Percentiles rank a stretch among this genome's conserved stretches.
Conservation (phyloP, 140 eudicot species). For the Flaveria floridana region DNA sequence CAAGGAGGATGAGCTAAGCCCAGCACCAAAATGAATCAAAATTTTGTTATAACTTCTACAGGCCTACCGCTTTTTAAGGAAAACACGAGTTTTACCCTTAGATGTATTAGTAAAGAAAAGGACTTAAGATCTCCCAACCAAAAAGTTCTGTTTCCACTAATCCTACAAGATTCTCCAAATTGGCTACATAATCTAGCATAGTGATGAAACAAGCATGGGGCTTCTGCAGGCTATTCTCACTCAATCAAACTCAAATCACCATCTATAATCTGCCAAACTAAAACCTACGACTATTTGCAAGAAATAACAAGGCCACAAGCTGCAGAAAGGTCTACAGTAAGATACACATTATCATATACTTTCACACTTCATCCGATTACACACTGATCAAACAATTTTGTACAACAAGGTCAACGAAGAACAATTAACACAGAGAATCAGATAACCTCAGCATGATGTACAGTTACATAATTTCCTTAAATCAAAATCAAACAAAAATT, state of each 20-base stretch:
- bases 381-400: background rate
- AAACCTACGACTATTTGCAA: background rate
- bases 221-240: background rate
- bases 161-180: conserved; percentile 9
- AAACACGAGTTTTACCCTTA: no score
- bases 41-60: no score
- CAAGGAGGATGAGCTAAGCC: no score
- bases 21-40: no score
- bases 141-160: no score
- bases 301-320: conserved; percentile 8
- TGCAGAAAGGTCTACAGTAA: background rate
- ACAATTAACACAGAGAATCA: no score
- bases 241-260: background rate
- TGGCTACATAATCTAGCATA: background rate
- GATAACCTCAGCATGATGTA: no score
- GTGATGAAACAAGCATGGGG: background rate
- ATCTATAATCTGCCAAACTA: conserved; percentile 20
- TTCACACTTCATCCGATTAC: background rate
- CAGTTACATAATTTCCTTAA: no score
- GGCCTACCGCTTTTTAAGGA: no score
- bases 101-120: no score
- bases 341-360: background rate
- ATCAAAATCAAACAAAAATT: background rate
- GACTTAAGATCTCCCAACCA: no score
- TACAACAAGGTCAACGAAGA: no score